Evolutionary conservation across 768 basidiomycete species (phyloP).

Genomic region (Russula brevipes): DNA sequence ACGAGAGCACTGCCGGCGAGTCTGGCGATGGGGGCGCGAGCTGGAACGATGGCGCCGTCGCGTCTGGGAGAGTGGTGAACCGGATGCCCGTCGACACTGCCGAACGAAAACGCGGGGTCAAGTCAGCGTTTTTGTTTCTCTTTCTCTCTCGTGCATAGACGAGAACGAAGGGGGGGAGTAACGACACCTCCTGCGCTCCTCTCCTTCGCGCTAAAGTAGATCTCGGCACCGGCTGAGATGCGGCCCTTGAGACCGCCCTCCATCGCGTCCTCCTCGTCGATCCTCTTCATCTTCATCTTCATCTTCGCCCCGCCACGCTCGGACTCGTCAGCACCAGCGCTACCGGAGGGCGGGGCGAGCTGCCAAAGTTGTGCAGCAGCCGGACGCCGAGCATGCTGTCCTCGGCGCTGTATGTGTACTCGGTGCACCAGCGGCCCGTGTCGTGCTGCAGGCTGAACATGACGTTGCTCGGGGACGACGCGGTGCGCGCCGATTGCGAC

Average conservation of each 20-base stretch:
- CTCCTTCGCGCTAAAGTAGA: conserved; percentile 92
- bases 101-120: background rate
- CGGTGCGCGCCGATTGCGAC: conserved; percentile 39
- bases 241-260: conserved; percentile 88
- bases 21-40: conserved; percentile 38
- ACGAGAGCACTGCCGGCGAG: conserved; percentile 31
- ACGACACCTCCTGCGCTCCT: conserved; percentile 77
- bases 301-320: conserved; percentile 20
- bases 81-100: conserved; percentile 88
- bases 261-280: conserved; percentile 92
- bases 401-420: conserved; percentile 91
- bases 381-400: conserved; percentile 91
- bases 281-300: conserved; percentile 51
- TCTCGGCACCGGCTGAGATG: conserved; percentile 86
- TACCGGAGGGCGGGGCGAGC: conserved; percentile 38
- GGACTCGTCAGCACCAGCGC: conserved; percentile 32
- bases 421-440: conserved; percentile 85
- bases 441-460: conserved; percentile 91
- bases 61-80: conserved; percentile 89
- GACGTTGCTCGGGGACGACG: conserved; percentile 52
- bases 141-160: background rate
- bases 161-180: background rate
- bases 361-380: conserved; percentile 89
- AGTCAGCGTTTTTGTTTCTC: background rate
- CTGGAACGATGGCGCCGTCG: conserved; percentile 61